These are phyloP conservation scores for Amylostereum chailletii DNA, from an alignment of 1,284 basidiomycete species.

Conservation along the genomic window DNA sequence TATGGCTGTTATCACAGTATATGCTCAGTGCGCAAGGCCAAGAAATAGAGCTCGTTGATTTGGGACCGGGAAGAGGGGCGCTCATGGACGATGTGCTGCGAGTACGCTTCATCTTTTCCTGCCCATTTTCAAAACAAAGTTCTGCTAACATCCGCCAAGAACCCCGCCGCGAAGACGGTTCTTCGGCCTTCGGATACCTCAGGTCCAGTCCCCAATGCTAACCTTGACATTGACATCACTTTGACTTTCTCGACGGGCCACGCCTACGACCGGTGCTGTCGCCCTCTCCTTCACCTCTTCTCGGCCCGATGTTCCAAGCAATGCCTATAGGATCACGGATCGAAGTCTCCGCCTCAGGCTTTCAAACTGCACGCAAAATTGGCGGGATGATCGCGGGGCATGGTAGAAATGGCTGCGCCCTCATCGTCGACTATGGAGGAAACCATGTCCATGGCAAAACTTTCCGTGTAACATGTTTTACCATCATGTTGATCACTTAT, in stretches of 20 bases:
- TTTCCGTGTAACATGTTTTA: constrained; percentile 56
- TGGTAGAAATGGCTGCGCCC: constrained; percentile 49
- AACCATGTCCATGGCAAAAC: constrained; percentile 66
- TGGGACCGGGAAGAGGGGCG: constrained; percentile 93
- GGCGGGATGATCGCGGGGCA: constrained; percentile 47
- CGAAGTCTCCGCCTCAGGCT: constrained; percentile 72
- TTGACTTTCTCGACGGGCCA: constrained; percentile 13
- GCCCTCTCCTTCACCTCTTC: constrained; percentile 54
- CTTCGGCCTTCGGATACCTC: constrained; percentile 15
- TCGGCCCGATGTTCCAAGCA: constrained; percentile 58
- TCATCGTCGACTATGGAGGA: constrained; percentile 90
- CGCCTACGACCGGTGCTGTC: constrained; percentile 65
- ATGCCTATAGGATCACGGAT: constrained; percentile 64
- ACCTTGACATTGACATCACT: constrained; percentile 1
- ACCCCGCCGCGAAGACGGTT: constrained; percentile 19
- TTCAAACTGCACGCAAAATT: constrained; percentile 56
- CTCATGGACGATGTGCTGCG: constrained; percentile 88
- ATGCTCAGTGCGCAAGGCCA: constrained; percentile 38
- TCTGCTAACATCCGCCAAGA: constrained; percentile 47
- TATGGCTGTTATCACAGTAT: constrained; percentile 86
- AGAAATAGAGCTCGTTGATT: constrained; percentile 73
- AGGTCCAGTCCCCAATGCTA: constrained; percentile 9
- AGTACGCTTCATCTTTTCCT: constrained; percentile 45
- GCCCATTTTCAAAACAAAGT: constrained; percentile 59
- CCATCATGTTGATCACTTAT: neutral